These are phyloP conservation scores for Elaphomyces granulatus DNA, from an alignment of 495 filamentous ascomycete species.

Conservation along the genomic window DNA sequence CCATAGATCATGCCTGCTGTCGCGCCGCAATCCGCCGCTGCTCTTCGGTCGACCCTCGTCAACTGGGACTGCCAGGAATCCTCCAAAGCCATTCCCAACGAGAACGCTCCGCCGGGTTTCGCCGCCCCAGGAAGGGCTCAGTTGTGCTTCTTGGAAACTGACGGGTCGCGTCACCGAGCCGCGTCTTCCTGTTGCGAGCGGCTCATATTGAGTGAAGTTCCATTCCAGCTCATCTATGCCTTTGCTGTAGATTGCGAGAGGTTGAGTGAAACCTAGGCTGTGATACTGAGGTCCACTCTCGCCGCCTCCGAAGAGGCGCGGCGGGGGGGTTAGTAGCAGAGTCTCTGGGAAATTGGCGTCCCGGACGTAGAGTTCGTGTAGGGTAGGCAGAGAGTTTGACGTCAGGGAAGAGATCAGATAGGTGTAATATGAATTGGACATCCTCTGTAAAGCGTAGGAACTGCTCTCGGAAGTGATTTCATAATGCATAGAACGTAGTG, in stretches of 20 bases:
- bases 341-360: slow-evolving; percentile 65
- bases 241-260: slow-evolving; percentile 74
- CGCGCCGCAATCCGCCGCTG: slow-evolving; percentile 18
- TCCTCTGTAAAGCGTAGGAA: slow-evolving; percentile 39
- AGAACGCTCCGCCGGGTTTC: slow-evolving; percentile 44
- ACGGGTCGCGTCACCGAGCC: slow-evolving; percentile 36
- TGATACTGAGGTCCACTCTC: slow-evolving; percentile 19
- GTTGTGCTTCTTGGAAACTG: slow-evolving; percentile 36
- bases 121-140: slow-evolving; percentile 46
- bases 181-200: slow-evolving; percentile 20
- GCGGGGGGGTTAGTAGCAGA: slow-evolving; percentile 48
- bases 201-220: slow-evolving; percentile 54
- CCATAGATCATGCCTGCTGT: slow-evolving; percentile 32
- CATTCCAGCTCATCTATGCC: slow-evolving; percentile 74
- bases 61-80: slow-evolving; percentile 65
- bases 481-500: slow-evolving; percentile 58
- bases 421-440: slow-evolving; percentile 59
- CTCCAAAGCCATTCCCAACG: slow-evolving; percentile 67
- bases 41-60: slow-evolving; percentile 32
- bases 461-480: slow-evolving; percentile 54
- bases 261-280: slow-evolving; percentile 40
- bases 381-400: slow-evolving; percentile 53
- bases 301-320: slow-evolving; percentile 20
- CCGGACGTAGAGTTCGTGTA: slow-evolving; percentile 69
- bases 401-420: slow-evolving; percentile 76